A percentile compares a stretch with the other conserved stretches of the same genome.
These are phyloP conservation scores for Colletotrichum somersetense DNA, from an alignment of 2,329 filamentous ascomycete species.

Conservation along the genomic window DNA sequence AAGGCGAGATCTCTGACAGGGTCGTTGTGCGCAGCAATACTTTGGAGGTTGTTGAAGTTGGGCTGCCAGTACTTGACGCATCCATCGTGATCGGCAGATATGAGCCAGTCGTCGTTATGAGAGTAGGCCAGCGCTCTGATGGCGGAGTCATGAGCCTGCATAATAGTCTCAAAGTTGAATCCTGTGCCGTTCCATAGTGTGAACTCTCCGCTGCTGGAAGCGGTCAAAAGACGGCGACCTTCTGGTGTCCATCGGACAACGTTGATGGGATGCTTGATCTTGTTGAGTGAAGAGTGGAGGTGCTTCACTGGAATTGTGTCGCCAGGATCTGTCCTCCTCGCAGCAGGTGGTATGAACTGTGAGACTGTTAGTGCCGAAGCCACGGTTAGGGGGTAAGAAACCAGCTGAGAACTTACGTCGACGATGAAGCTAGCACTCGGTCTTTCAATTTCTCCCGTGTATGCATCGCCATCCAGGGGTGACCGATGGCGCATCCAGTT, in stretches of 20 bases:
- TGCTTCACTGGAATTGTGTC: slow-evolving; percentile 95
- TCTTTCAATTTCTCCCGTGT: slow-evolving; percentile 81
- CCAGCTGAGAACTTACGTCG: slow-evolving; percentile 71
- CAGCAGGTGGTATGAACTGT: slow-evolving; percentile 90
- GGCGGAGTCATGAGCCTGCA: slow-evolving; percentile 94
- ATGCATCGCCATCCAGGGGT: slow-evolving; percentile 52
- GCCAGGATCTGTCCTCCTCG: slow-evolving; percentile 78
- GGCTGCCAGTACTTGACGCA: slow-evolving; percentile 99
- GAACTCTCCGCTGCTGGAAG: slow-evolving; percentile 96
- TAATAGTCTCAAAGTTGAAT: slow-evolving; percentile 99
- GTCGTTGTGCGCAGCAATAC: slow-evolving; percentile 90
- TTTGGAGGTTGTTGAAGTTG: slow-evolving; percentile 99
- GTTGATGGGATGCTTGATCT: slow-evolving; percentile 97
- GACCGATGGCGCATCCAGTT: slow-evolving; percentile 90
- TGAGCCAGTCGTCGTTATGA: slow-evolving; percentile 95
- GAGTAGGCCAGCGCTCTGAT: slow-evolving; percentile 89
- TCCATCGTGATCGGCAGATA: slow-evolving; percentile 95
- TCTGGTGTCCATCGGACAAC: slow-evolving; percentile 98
- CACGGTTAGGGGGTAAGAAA: not conserved
- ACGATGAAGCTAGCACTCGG: slow-evolving; percentile 91
- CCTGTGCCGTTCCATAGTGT: slow-evolving; percentile 99
- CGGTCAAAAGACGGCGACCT: slow-evolving; percentile 89
- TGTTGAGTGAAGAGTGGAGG: slow-evolving; percentile 97
- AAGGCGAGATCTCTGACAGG: slow-evolving; percentile 93
- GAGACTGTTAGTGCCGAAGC: slow-evolving; percentile 13